A percentile compares a stretch with the other conserved stretches of the same genome.
These are phyloP conservation scores for Lenzites betulinus DNA, from an alignment of 768 basidiomycete genomes.

Conservation along the genomic window DNA sequence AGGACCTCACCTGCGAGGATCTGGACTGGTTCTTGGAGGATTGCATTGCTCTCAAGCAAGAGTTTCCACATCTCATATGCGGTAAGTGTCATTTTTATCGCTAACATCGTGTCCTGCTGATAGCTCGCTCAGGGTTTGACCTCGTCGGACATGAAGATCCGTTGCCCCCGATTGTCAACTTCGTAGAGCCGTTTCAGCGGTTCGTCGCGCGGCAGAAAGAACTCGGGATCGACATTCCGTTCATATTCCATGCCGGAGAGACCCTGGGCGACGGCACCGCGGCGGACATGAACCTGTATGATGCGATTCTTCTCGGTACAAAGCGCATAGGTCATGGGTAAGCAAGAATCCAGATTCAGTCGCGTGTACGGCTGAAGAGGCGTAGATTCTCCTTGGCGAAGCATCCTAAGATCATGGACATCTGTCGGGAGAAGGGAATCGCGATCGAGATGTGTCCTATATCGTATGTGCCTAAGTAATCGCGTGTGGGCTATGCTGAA, in stretches of 20 bases:
- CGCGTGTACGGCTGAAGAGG: background rate
- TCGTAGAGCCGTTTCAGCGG: slow-evolving; percentile 57
- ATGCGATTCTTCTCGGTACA: slow-evolving; percentile 75
- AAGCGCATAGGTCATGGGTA: slow-evolving; percentile 83
- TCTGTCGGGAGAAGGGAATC: slow-evolving; percentile 62
- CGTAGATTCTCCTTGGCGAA: slow-evolving; percentile 68
- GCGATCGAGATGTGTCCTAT: slow-evolving; percentile 80
- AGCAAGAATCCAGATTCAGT: background rate
- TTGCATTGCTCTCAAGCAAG: slow-evolving; percentile 69
- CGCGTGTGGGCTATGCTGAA: background rate
- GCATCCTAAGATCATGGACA: slow-evolving; percentile 69
- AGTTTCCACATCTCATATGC: slow-evolving; percentile 70
- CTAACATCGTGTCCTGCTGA: too few relatives aligned
- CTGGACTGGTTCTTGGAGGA: slow-evolving; percentile 71
- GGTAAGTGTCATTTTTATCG: slow-evolving; percentile 37
- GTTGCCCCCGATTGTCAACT: slow-evolving; percentile 58
- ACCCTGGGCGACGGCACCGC: slow-evolving; percentile 74
- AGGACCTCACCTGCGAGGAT: slow-evolving; percentile 50
- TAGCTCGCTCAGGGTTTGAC: slow-evolving; percentile 47
- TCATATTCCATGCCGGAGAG: slow-evolving; percentile 80
- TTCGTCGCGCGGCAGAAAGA: slow-evolving; percentile 61
- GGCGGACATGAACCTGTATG: slow-evolving; percentile 73
- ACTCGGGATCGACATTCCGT: slow-evolving; percentile 65
- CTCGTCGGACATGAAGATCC: slow-evolving; percentile 73
- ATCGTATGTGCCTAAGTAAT: slow-evolving; percentile 50